Conservation (phyloP, 805 yeast species). For the Candida piceae region DNA sequence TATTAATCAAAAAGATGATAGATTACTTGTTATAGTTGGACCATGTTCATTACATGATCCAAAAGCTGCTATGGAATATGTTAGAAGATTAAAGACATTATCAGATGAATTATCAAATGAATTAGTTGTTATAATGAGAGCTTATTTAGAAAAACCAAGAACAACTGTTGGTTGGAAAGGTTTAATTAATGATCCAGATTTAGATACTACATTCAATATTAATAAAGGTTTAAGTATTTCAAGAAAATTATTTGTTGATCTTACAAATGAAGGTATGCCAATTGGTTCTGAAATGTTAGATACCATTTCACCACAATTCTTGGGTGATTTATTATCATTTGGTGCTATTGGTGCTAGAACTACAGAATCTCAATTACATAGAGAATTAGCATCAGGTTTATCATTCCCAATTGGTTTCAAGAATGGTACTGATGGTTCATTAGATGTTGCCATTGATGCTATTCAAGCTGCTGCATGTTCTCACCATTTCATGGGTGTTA, state of each 20-base stretch:
- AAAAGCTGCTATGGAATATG: slow-evolving; percentile 85
- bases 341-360: slow-evolving; percentile 99
- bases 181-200: slow-evolving; percentile 93
- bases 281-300: slow-evolving; percentile 98
- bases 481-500: slow-evolving; percentile 95
- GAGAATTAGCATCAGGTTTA: slow-evolving; percentile 95
- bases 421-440: slow-evolving; percentile 95
- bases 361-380: slow-evolving; percentile 95
- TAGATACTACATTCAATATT: slow-evolving; percentile 87
- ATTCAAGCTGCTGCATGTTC: slow-evolving; percentile 85
- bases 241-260: slow-evolving; percentile 76
- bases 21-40: slow-evolving; percentile 85
- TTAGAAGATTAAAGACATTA: slow-evolving; percentile 53
- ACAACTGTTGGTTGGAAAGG: slow-evolving; percentile 99
- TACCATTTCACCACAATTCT: slow-evolving; percentile 94
- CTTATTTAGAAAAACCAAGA: slow-evolving; percentile 96
- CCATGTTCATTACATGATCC: slow-evolving; percentile 98
- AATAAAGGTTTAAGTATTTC: slow-evolving; percentile 91
- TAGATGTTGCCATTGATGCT: slow-evolving; percentile 92
- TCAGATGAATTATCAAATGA: slow-evolving; percentile 66
- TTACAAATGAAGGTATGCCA: slow-evolving; percentile 73
- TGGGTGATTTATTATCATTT: slow-evolving; percentile 82
- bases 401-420: slow-evolving; percentile 98
- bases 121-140: slow-evolving; percentile 89
- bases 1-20: slow-evolving; percentile 71